A percentile compares a stretch with the other conserved stretches of the same genome.
Evolutionary conservation across 2,329 filamentous ascomycete genomes (phyloP).

Genomic region (Alternaria alternata): DNA sequence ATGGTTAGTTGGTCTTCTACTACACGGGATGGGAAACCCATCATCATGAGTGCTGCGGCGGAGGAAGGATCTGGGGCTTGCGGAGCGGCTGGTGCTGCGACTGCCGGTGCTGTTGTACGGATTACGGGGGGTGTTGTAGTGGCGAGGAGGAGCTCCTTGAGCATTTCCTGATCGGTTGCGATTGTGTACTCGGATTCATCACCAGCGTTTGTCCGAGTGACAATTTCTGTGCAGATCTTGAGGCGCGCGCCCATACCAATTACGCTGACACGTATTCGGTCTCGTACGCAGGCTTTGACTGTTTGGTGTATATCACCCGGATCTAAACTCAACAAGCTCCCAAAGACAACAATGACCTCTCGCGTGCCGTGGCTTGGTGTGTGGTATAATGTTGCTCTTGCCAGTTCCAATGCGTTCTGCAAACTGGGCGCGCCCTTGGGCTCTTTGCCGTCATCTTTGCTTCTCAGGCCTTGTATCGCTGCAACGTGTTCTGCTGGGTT

Average conservation of each 20-base stretch:
- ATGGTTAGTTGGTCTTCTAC: conserved; percentile 76
- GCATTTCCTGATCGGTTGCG: conserved; percentile 86
- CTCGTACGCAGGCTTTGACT: conserved; percentile 76
- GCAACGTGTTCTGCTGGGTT: conserved; percentile 90
- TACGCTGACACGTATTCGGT: conserved; percentile 86
- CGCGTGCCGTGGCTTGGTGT: conserved; percentile 92
- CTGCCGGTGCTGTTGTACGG: conserved; percentile 60
- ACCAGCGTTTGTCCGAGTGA: conserved; percentile 83
- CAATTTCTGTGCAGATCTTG: conserved; percentile 89
- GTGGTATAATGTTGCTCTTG: conserved; percentile 88
- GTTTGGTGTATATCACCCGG: conserved; percentile 96
- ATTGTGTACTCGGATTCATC: conserved; percentile 80
- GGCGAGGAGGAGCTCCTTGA: conserved; percentile 85
- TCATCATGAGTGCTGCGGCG: conserved; percentile 78
- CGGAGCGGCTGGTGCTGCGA: conserved; percentile 40
- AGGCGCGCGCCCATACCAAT: conserved; percentile 92
- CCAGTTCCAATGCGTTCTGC: conserved; percentile 97
- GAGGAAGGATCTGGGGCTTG: conserved; percentile 44
- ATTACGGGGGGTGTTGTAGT: conserved; percentile 90
- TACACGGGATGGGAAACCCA: conserved; percentile 93
- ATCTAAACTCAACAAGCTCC: conserved; percentile 87
- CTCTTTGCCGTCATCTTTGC: conserved; percentile 68
- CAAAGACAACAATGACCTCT: conserved; percentile 91
- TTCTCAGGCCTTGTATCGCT: conserved; percentile 71
- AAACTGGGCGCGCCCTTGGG: conserved; percentile 64